A percentile compares a stretch with the other conserved stretches of the same genome.
Evolutionary conservation across 768 basidiomycete genomes (phyloP).

Genomic region (Pleurotus platypus): DNA sequence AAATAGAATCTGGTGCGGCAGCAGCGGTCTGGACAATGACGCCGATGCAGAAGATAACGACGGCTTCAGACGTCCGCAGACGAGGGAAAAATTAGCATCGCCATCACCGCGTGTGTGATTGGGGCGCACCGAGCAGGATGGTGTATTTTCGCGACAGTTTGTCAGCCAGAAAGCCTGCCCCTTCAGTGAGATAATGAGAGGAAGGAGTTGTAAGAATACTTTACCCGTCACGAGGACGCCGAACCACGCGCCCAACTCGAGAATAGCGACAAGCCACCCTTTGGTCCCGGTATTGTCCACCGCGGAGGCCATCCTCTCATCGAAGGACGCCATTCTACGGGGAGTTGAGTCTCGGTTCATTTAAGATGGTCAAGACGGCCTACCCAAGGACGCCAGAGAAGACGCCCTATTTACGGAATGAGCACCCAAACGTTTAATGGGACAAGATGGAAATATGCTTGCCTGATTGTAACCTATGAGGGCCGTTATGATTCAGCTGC

Average conservation of each 20-base stretch:
- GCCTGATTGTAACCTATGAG: slow-evolving; percentile 62
- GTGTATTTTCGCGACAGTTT: slow-evolving; percentile 72
- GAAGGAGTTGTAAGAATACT: not conserved
- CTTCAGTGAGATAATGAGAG: not conserved
- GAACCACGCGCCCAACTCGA: slow-evolving; percentile 74
- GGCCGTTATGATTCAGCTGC: too few relatives aligned
- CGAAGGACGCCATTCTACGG: slow-evolving; percentile 47
- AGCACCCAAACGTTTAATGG: not conserved
- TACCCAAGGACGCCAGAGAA: slow-evolving; percentile 73
- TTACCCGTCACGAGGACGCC: slow-evolving; percentile 68
- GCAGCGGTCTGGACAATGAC: slow-evolving; percentile 73
- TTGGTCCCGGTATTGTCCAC: slow-evolving; percentile 49
- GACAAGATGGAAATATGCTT: slow-evolving; percentile 4
- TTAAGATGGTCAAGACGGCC: slow-evolving; percentile 10
- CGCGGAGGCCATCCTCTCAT: slow-evolving; percentile 51
- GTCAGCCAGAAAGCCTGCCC: slow-evolving; percentile 58
- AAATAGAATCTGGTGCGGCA: slow-evolving; percentile 56
- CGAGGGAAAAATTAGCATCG: too few relatives aligned
- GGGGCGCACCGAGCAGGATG: slow-evolving; percentile 48
- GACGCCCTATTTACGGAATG: slow-evolving; percentile 46
- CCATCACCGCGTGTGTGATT: not conserved
- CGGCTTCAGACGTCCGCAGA: slow-evolving; percentile 29
- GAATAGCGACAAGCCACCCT: slow-evolving; percentile 73
- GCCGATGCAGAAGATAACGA: slow-evolving; percentile 61
- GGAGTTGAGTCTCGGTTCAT: not conserved